These are phyloP conservation scores for Pontederia crassipes DNA, from an alignment of 176 grass and related monocot genomes.

Conservation along the genomic window DNA sequence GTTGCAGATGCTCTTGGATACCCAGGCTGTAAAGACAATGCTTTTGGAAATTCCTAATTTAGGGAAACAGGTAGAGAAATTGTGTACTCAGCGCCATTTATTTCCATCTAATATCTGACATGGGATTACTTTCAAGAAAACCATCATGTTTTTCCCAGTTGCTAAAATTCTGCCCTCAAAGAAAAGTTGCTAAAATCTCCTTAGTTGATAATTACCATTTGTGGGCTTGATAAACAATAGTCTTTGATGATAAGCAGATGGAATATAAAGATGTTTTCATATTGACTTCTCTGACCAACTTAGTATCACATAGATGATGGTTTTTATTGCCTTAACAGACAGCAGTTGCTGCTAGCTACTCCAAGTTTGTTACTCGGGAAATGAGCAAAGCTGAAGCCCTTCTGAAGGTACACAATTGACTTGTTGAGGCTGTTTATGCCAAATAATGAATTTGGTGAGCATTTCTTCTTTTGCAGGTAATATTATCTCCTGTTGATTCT, in stretches of 20 bases:
- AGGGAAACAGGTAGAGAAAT: slow-evolving; percentile 67
- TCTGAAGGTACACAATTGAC: slow-evolving; percentile 56
- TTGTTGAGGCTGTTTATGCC: not conserved
- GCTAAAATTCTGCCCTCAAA: not conserved
- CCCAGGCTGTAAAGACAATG: slow-evolving; percentile 91
- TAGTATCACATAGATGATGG: not conserved
- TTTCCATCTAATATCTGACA: no score
- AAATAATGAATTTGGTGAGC: not conserved
- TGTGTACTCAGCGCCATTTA: not conserved
- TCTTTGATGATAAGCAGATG: not conserved
- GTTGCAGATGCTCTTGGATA: slow-evolving; percentile 89
- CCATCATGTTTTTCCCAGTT: not conserved
- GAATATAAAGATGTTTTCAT: not conserved
- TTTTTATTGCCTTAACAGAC: slow-evolving; percentile 38
- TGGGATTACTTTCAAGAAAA: no score
- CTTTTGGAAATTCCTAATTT: slow-evolving; percentile 89
- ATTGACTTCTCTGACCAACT: not conserved
- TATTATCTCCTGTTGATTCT: slow-evolving; percentile 95
- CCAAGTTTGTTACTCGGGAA: slow-evolving; percentile 96
- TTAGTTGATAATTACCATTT: not conserved
- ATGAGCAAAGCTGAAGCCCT: slow-evolving; percentile 99
- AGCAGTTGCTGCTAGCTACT: slow-evolving; percentile 62
- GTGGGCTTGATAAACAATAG: not conserved
- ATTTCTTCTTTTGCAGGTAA: slow-evolving; percentile 46
- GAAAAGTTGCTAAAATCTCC: not conserved